Conservation (phyloP, 495 filamentous ascomycete genomes). For the Trichoderma virens region DNA sequence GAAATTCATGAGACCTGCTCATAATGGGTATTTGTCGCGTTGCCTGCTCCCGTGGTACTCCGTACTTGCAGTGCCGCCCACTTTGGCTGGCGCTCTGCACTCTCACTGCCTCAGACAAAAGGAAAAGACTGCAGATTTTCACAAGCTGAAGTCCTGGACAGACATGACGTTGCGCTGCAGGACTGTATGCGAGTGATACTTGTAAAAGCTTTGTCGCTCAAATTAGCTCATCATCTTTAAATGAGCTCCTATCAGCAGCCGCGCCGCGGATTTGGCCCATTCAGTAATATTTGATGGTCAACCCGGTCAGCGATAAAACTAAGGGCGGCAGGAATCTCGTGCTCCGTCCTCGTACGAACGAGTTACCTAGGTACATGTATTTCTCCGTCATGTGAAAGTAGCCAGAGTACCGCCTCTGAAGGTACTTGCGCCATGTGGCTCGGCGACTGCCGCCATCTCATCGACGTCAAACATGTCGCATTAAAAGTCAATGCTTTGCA, state of each 20-base stretch:
- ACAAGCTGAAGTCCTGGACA: not conserved
- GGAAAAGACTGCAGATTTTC: not conserved
- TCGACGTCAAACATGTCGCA: not conserved
- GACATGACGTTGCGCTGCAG: not conserved
- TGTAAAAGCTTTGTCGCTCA: not conserved
- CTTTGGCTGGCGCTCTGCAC: not conserved
- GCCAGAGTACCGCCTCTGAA: not conserved
- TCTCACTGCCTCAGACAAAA: not conserved
- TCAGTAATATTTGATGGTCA: not conserved
- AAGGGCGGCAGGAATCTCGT: not conserved
- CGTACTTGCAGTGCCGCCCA: not conserved
- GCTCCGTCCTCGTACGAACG: not conserved
- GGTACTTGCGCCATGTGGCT: not conserved
- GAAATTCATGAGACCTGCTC: not conserved
- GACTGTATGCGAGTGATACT: not conserved
- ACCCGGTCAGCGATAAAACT: not conserved
- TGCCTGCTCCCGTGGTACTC: not conserved
- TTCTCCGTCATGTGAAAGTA: slow-evolving; percentile 7
- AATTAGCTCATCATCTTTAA: not conserved
- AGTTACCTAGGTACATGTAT: slow-evolving; percentile 2
- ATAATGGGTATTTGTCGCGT: not conserved
- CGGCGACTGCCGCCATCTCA: not conserved
- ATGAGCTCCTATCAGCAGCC: not conserved
- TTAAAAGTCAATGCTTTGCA: not conserved
- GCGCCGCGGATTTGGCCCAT: not conserved